phyloP scores from a whole-genome alignment of 1,284 basidiomycete genomes.

The Leccinum subspadiceum region DNA sequence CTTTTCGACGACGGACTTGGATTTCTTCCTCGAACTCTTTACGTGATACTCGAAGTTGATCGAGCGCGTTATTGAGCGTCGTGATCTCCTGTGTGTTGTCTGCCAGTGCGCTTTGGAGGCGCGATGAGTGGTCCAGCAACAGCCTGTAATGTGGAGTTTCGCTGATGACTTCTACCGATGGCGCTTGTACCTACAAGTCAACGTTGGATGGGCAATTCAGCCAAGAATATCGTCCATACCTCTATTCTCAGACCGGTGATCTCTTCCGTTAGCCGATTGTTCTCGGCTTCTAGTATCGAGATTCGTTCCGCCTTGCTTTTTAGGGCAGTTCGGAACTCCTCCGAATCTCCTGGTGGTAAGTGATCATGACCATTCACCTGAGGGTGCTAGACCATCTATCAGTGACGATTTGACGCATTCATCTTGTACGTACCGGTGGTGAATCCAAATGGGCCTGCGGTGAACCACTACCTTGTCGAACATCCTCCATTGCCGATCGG shows the following conservation, averaged over 20 bases:
- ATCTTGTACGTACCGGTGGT: slow-evolving; percentile 63
- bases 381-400: slow-evolving; percentile 18
- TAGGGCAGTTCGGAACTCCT: slow-evolving; percentile 42
- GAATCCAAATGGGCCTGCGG: slow-evolving; percentile 30
- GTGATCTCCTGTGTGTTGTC: slow-evolving; percentile 39
- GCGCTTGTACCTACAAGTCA: slow-evolving; percentile 40
- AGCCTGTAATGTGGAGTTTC: slow-evolving; percentile 51
- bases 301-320: slow-evolving; percentile 34
- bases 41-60: slow-evolving; percentile 38
- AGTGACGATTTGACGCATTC: slow-evolving; percentile 2
- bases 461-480: slow-evolving; percentile 16
- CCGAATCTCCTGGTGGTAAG: slow-evolving; percentile 26
- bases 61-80: slow-evolving; percentile 42
- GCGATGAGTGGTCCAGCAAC: slow-evolving; percentile 45
- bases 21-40: slow-evolving; percentile 48
- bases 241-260: slow-evolving; percentile 44
- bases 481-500: slow-evolving; percentile 47
- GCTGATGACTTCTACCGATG: slow-evolving; percentile 44
- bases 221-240: slow-evolving; percentile 32
- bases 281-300: slow-evolving; percentile 44
- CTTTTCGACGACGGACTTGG: slow-evolving; percentile 37
- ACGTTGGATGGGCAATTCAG: slow-evolving; percentile 6
- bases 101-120: slow-evolving; percentile 37
- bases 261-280: slow-evolving; percentile 40
- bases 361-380: slow-evolving; percentile 30